Evolutionary conservation across 306 rosid species (phyloP).

Genomic region (Quercus glauca): DNA sequence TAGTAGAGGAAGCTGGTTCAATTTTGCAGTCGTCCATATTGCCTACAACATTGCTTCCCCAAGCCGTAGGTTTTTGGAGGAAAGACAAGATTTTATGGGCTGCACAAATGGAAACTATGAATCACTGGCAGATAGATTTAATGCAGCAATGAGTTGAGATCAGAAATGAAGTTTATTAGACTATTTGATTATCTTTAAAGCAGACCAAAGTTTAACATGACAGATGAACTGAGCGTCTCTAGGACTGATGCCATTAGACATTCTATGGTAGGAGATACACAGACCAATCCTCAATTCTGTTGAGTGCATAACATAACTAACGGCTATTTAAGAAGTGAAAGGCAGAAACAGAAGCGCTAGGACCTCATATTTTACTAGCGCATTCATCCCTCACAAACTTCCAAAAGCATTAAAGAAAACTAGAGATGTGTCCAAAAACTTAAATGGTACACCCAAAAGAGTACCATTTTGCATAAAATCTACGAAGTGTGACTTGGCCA

Average conservation of each 20-base stretch:
- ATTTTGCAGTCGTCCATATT: constrained; percentile 14
- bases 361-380: background rate
- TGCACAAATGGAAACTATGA: constrained; percentile 42
- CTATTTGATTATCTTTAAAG: background rate
- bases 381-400: background rate
- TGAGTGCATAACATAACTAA: background rate
- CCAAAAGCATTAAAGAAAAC: background rate
- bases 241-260: background rate
- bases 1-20: constrained; percentile 17
- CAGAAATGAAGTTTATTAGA: constrained; percentile 9
- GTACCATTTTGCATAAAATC: background rate
- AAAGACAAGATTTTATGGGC: constrained; percentile 68
- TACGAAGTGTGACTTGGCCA: background rate
- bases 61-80: constrained; percentile 54
- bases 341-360: background rate
- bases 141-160: constrained; percentile 10
- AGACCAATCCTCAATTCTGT: background rate
- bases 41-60: constrained; percentile 29
- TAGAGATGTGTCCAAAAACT: background rate
- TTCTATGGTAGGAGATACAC: background rate
- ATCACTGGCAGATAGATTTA: constrained; percentile 13
- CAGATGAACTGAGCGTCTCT: background rate
- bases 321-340: background rate
- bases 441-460: background rate
- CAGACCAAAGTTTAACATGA: background rate